Base-by-base conservation (phyloP, 1,139 yeast species). In the Hemisphaericaspora subhashii region DNA sequence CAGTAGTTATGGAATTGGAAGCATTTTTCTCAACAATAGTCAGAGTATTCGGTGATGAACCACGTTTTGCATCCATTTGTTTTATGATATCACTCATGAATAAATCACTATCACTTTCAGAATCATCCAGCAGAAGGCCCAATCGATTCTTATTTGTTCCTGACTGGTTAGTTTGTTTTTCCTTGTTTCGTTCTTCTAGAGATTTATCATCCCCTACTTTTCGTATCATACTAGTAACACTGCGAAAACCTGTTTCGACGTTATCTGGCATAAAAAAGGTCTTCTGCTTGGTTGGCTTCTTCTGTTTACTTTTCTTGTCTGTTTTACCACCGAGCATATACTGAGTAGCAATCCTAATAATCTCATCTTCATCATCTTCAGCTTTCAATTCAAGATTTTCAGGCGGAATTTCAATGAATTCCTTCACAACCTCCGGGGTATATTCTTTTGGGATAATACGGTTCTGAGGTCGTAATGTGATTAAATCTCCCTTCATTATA, bases 191-290 rank as follows among this genome's bases (percentile, higher is more conserved):
- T 18, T 44, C 54, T n/a, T 46, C 44, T 13, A 43, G 44, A 2
- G 53, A 46, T 40, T 41, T 43, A 15, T 7, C 43, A 23, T 38
- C 45, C 31, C 57, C 46, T 37, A 55, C 50, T 41, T 59, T 64
- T 36, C 65, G 57, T 5, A 82, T 72, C 62, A 83, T 52, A 27
- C 64, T 60, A 3, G 78, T 65, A 1, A 86, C 92, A 12, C 68
- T 66, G 30, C 71, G 66, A 50, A 88, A 86, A 1, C 94, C 94
- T 0, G 83, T 74, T 24, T 73, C 77, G 3, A 81, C 95, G 54
- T 81, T 74, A 48, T 84, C 90, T 0, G 96, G 96, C 87, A 86
- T 81, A 57, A 80, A 79, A 50, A 86, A 86, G n/a, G n/a, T n/a
- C n/a, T n/a, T n/a, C 39, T 62, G 51, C 52, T 71, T 72, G 29